A percentile compares a stretch with the other conserved stretches of the same genome.
Conservation (phyloP, 768 basidiomycete genomes). For the Kwoniella europaea region DNA sequence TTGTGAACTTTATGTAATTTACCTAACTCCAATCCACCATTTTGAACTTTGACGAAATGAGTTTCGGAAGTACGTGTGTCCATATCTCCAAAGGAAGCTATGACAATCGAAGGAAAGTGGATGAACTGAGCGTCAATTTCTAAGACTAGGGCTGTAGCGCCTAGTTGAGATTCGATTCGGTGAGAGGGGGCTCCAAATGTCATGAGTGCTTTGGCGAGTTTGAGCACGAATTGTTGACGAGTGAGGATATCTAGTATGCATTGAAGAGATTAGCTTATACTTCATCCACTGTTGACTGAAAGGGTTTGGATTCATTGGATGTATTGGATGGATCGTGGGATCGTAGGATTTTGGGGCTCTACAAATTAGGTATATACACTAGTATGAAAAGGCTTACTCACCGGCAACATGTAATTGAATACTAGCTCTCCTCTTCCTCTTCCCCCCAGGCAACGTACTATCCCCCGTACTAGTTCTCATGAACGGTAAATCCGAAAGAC, state of each 20-base stretch:
- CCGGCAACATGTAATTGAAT: constrained; percentile 52
- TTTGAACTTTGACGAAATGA: constrained; percentile 45
- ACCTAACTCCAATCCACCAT: constrained; percentile 51
- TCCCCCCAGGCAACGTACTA: constrained; percentile 1
- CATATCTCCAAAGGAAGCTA: constrained; percentile 52
- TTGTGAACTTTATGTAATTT: constrained; percentile 51
- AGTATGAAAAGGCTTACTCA: constrained; percentile 19
- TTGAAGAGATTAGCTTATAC: no score
- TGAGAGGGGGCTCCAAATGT: constrained; percentile 59
- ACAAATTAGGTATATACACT: no score
- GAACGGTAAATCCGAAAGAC: constrained; percentile 31
- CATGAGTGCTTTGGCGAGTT: constrained; percentile 84
- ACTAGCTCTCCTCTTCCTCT: constrained; percentile 31
- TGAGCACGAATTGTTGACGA: constrained; percentile 83
- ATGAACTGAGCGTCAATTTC: constrained; percentile 56
- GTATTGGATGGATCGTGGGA: no score
- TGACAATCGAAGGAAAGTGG: constrained; percentile 54
- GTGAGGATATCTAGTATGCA: constrained; percentile 63
- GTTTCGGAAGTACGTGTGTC: constrained; percentile 55
- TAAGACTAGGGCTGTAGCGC: constrained; percentile 49
- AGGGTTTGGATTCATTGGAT: no score
- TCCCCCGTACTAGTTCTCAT: constrained; percentile 23
- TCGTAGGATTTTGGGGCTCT: no score
- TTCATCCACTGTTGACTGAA: no score
- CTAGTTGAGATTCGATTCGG: constrained; percentile 53